Evolutionary conservation across 2,329 filamentous ascomycete species (phyloP).

Genomic region (Fusarium algeriense): DNA sequence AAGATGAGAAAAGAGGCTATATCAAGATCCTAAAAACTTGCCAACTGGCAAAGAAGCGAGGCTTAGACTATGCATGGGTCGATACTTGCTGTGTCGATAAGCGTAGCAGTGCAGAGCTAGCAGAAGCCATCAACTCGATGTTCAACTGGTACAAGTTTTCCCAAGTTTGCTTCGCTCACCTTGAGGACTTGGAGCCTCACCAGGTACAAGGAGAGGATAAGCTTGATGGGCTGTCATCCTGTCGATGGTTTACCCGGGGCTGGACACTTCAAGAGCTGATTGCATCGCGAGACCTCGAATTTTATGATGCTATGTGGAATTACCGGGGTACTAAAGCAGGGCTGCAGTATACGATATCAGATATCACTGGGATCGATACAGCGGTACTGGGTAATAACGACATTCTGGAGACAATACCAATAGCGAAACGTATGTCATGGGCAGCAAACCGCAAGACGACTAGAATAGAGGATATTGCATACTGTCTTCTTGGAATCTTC

Average conservation of each 20-base stretch:
- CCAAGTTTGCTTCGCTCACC: not conserved
- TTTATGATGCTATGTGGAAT: not conserved
- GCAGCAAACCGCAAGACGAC: constrained; percentile 11
- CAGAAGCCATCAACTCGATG: constrained; percentile 11
- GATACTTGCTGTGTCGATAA: constrained; percentile 16
- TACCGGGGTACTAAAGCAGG: not conserved
- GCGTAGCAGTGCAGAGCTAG: constrained; percentile 9
- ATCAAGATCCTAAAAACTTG: not conserved
- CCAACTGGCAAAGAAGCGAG: not conserved
- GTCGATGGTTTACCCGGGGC: constrained; percentile 11
- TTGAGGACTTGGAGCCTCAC: not conserved
- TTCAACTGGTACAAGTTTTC: constrained; percentile 5
- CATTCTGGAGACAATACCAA: not conserved
- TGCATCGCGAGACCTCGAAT: not conserved
- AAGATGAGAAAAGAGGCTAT: not conserved
- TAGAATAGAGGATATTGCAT: constrained; percentile 14
- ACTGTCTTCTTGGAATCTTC: constrained; percentile 16
- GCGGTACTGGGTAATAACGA: not conserved
- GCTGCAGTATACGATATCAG: accelerated
- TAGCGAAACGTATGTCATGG: constrained; percentile 22
- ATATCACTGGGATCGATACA: not conserved
- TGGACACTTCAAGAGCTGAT: constrained; percentile 22
- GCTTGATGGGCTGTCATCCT: not conserved
- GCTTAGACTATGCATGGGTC: not conserved
- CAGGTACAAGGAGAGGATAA: accelerated